These are phyloP conservation scores for Mycena latifolia DNA, from an alignment of 768 basidiomycete species.

Conservation along the genomic window DNA sequence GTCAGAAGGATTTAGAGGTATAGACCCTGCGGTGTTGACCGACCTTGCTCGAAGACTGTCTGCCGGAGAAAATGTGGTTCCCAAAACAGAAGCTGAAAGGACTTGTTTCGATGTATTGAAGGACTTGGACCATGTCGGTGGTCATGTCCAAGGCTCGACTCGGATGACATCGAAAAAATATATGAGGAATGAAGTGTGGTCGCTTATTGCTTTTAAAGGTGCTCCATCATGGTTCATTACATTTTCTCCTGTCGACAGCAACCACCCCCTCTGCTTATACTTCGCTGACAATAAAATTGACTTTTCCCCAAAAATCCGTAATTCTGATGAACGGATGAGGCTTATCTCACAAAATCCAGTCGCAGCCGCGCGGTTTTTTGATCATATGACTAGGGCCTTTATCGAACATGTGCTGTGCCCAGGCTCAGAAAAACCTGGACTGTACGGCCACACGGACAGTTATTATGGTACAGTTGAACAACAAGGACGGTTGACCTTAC, in stretches of 20 bases:
- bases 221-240: constrained; percentile 38
- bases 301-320: constrained; percentile 26
- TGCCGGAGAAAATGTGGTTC: background rate
- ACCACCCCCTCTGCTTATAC: constrained; percentile 48
- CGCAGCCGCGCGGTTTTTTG: constrained; percentile 45
- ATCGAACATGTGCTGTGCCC: constrained; percentile 19
- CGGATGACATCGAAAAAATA: too few relatives aligned
- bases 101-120: background rate
- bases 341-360: constrained; percentile 43
- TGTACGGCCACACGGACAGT: constrained; percentile 50
- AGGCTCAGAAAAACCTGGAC: constrained; percentile 45
- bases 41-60: background rate
- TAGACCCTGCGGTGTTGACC: background rate
- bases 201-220: too few relatives aligned
- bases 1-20: background rate
- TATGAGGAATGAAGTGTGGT: too few relatives aligned
- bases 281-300: constrained; percentile 38
- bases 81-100: background rate
- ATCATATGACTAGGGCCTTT: constrained; percentile 4
- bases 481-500: constrained; percentile 46
- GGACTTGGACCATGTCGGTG: background rate
- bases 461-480: constrained; percentile 51
- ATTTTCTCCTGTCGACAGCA: constrained; percentile 45
- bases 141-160: background rate
- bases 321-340: constrained; percentile 22